Percentiles rank a stretch among this genome's conserved stretches.
Evolutionary conservation across 306 rosid species (phyloP).

Genomic region (Gillenia trifoliata): DNA sequence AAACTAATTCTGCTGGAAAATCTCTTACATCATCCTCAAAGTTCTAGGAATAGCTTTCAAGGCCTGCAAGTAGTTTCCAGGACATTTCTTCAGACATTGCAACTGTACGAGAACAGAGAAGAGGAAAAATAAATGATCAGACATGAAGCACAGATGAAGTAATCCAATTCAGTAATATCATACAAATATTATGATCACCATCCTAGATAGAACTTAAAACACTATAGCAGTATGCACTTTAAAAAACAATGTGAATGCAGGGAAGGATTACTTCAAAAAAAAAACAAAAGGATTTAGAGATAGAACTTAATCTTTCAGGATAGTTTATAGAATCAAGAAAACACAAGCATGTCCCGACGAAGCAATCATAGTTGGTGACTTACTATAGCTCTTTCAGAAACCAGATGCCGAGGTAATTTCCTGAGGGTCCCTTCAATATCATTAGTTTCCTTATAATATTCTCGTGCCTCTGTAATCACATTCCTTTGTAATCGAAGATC

Average conservation of each 20-base stretch:
- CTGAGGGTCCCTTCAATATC: conserved; percentile 81
- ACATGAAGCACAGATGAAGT: conserved; percentile 4
- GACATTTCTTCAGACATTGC: conserved; percentile 71
- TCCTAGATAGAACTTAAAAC: too few species aligned
- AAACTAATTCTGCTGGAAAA: conserved; percentile 1
- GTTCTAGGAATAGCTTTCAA: conserved; percentile 88
- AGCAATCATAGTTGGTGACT: conserved; percentile 35
- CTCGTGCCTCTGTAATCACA: conserved; percentile 58
- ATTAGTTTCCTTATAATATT: conserved; percentile 67
- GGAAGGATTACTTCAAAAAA: conserved; percentile 6
- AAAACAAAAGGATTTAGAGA: neutral
- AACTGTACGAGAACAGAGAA: conserved; percentile 50
- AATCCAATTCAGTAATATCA: conserved; percentile 1
- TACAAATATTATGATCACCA: neutral
- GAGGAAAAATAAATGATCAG: neutral
- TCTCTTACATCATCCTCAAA: conserved; percentile 90
- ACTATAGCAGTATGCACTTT: too few species aligned
- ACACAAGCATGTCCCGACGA: neutral
- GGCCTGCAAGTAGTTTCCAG: conserved; percentile 84
- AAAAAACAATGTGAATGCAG: too few species aligned
- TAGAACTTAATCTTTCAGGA: neutral
- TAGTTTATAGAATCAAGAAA: conserved; percentile 18
- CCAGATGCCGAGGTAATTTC: conserved; percentile 81
- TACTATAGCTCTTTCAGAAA: conserved; percentile 91
- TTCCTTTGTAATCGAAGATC: conserved; percentile 53